These are phyloP conservation scores for Balansia obtecta DNA, from an alignment of 2,329 filamentous ascomycete genomes.

Conservation along the genomic window DNA sequence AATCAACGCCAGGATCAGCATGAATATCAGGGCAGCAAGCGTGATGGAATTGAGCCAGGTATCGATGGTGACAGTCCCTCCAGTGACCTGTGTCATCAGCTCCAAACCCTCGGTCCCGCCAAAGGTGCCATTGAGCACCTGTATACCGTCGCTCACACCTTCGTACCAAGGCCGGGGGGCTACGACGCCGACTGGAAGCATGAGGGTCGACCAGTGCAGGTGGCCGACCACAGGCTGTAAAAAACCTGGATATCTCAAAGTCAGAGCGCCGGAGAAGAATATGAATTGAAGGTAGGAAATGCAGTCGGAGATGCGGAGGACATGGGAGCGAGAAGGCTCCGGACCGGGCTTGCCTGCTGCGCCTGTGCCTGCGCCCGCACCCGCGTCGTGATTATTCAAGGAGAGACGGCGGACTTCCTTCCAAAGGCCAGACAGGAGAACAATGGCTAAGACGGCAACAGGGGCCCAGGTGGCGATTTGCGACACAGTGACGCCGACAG, in stretches of 20 bases:
- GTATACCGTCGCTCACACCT: constrained; percentile 41
- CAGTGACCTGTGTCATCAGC: constrained; percentile 54
- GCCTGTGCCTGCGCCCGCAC: too few species aligned
- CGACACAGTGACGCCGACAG: not conserved
- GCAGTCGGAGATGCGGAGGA: constrained; percentile 34
- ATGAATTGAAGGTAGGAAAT: constrained; percentile 67
- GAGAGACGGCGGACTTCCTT: not conserved
- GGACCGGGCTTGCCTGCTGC: not conserved
- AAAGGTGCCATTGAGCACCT: constrained; percentile 54
- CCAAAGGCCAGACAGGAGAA: not conserved
- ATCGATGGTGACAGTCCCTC: constrained; percentile 46
- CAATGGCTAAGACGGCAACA: not conserved
- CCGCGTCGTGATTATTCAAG: not conserved
- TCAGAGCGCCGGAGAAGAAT: constrained; percentile 56
- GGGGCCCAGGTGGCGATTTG: not conserved
- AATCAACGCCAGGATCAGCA: constrained; percentile 43
- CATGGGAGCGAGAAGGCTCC: not conserved
- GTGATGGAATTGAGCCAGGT: constrained; percentile 59
- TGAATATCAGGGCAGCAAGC: constrained; percentile 44
- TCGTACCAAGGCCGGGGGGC: constrained; percentile 13
- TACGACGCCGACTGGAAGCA: constrained; percentile 34
- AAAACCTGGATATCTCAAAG: constrained; percentile 61
- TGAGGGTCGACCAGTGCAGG: constrained; percentile 28
- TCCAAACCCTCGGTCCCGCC: constrained; percentile 42
- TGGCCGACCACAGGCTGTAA: constrained; percentile 56